Evolutionary conservation across 169 alveolate species (phyloP), one percentile per base, ranked within the genome.

Genomic region (Cryptosporidium ubiquitum): DNA sequence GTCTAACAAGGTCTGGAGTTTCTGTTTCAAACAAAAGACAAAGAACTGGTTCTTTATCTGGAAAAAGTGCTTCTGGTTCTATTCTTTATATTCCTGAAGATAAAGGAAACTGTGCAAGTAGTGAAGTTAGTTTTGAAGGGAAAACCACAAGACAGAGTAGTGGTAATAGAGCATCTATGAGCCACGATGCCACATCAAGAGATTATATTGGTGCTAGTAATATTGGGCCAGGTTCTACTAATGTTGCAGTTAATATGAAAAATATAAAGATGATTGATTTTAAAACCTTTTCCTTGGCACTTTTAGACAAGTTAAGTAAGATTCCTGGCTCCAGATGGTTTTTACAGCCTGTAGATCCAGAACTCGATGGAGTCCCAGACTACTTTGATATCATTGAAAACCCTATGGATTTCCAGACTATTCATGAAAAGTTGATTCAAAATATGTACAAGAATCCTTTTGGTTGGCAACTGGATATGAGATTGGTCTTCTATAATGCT

Each of bases 281-380:
- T 18, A 79, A 79, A 23, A 16, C 51, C 23, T 79, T 58, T 64
- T 79, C 69, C 35, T 42, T 79, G 20, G 39, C 40, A 18, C 47
- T 93, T 51, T 69, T 93, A 44, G 93, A 94, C 73, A 92, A 92
- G 69, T 71, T 94, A 44, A 91, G 93, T 57, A 86, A 85, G 68
- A 71, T 68, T 57, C 73, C 92, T 33, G 92, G 84, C 7, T 70
- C 94, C 33, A 85, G 92, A 29, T 94, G 96, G 96, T 97, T 97
- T 75, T 93, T 95, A 85, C 94, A 95, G 31, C 98, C 98, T 14
- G 96, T 97, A 26, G 98, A 97, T 84, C 97, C 98, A 20, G 97
- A 95, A 42, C 85, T 94, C 70, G 97, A 95, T 85, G 97, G 96
- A 84, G 94, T 94, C 33, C 96, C 96, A 10, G 95, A 94, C 71